A percentile compares a stretch with the other conserved stretches of the same genome.
These are phyloP conservation scores for Coniosporium apollinis DNA, from an alignment of 495 filamentous ascomycete species.

Conservation along the genomic window DNA sequence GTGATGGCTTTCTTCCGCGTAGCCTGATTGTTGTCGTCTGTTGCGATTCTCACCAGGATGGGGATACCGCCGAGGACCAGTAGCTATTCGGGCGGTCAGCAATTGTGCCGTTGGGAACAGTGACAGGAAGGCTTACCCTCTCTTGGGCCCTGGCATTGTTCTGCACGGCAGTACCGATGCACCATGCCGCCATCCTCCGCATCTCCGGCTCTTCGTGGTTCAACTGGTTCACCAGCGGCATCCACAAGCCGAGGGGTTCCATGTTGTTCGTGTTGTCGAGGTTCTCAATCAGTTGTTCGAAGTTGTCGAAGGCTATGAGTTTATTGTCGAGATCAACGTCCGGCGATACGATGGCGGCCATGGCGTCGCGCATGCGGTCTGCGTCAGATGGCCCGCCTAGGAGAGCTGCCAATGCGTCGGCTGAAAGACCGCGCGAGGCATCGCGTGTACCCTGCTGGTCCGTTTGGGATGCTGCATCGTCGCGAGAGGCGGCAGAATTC, in stretches of 20 bases:
- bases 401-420: constrained; percentile 51
- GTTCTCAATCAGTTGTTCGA: constrained; percentile 78
- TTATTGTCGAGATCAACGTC: constrained; percentile 58
- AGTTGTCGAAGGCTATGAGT: constrained; percentile 84
- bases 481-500: constrained; percentile 38
- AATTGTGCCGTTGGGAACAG: neutral
- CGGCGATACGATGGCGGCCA: constrained; percentile 49
- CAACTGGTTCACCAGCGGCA: constrained; percentile 53
- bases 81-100: constrained; percentile 24
- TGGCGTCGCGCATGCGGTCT: constrained; percentile 71
- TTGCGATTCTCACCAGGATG: constrained; percentile 46
- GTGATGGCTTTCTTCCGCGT: constrained; percentile 79
- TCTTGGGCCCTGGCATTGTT: constrained; percentile 80
- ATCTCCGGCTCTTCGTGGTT: constrained; percentile 50
- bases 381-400: constrained; percentile 74
- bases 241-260: constrained; percentile 60
- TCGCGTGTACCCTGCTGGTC: constrained; percentile 24
- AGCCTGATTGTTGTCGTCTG: constrained; percentile 37
- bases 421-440: constrained; percentile 35
- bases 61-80: constrained; percentile 54
- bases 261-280: constrained; percentile 95
- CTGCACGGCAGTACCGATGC: constrained; percentile 83
- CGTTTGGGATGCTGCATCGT: constrained; percentile 18
- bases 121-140: constrained; percentile 28
- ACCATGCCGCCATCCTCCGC: constrained; percentile 75